Percentiles rank a stretch among this genome's conserved stretches.
Evolutionary conservation across 768 basidiomycete genomes (phyloP).

Genomic region (Amanita molliuscula): DNA sequence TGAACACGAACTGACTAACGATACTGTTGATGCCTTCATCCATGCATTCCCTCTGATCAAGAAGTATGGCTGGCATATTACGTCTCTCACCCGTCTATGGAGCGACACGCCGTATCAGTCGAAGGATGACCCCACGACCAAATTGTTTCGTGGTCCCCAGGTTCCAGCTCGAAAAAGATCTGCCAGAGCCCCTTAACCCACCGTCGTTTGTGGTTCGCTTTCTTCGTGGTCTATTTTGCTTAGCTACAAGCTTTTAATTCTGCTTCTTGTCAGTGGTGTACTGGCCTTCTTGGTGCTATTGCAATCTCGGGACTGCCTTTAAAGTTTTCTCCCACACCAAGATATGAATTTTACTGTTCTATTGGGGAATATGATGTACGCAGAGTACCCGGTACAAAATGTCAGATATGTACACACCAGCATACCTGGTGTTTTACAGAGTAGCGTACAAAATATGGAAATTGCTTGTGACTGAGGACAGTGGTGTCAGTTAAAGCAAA

Average conservation of each 20-base stretch:
- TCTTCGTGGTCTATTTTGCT: neutral
- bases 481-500: neutral
- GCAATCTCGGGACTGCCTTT: neutral
- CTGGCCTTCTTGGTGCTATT: neutral
- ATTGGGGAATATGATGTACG: neutral
- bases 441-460: neutral
- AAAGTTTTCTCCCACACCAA: neutral
- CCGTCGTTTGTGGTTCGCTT: neutral
- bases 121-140: constrained; percentile 19
- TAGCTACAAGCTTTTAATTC: neutral
- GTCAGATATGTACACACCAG: neutral
- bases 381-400: neutral
- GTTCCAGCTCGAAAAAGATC: neutral
- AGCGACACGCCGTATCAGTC: constrained; percentile 37
- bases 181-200: neutral
- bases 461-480: neutral
- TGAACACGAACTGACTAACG: constrained; percentile 69
- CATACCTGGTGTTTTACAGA: neutral
- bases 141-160: neutral
- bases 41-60: constrained; percentile 52
- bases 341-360: neutral
- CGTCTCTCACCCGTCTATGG: constrained; percentile 39
- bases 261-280: neutral
- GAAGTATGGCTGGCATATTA: constrained; percentile 61
- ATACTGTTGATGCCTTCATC: constrained; percentile 58